Evolutionary conservation across 805 yeast genomes (phyloP), one percentile per base, ranked within the genome.

Genomic region (Kluyveromyces lactis): DNA sequence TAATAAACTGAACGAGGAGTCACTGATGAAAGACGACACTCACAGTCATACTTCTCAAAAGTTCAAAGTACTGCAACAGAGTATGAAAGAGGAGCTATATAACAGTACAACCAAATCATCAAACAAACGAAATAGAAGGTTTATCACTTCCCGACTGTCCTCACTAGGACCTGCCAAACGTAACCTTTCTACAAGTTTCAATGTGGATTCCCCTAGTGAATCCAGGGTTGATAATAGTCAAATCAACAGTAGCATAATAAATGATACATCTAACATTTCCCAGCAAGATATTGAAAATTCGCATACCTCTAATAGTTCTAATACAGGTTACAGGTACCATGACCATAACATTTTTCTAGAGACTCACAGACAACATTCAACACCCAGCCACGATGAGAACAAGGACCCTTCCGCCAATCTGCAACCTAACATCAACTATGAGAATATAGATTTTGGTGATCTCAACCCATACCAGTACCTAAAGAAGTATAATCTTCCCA

Each of bases 381-480:
- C 38, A 3, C 32, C 32, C 24, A 26, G 11, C 12, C 32, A n/a
- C 9, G 29, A 39, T 15, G 29, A 27, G 26, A 29, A 33, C 12
- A 23, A 16, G 5, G 32, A 32, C 16, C 33, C 31, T 4, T 15
- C 21, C 8, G 30, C 16, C 7, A 5, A 15, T 6, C 33, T 11
- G 15, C 21, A 26, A 21, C 4, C 43, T 9, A 27, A 26, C 13
- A 31, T 30, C 13, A 32, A 23, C 16, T 39, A 42, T 23, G 41
- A 42, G n/a, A 24, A 41, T 19, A 49, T 56, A 31, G 63, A 64
- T 16, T 63, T 66, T 48, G 66, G 63, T 33, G 63, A 62, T 5
- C 46, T 65, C 38, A 67, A 65, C 42, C 70, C 70, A 8, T 62
- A 63, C 29, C 68, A 66, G 44, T 66, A 63, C 43, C 46, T 62